A percentile compares a stretch with the other conserved stretches of the same genome.
Evolutionary conservation across 1,139 yeast species (phyloP).

Genomic region (Geotrichum restrictum): DNA sequence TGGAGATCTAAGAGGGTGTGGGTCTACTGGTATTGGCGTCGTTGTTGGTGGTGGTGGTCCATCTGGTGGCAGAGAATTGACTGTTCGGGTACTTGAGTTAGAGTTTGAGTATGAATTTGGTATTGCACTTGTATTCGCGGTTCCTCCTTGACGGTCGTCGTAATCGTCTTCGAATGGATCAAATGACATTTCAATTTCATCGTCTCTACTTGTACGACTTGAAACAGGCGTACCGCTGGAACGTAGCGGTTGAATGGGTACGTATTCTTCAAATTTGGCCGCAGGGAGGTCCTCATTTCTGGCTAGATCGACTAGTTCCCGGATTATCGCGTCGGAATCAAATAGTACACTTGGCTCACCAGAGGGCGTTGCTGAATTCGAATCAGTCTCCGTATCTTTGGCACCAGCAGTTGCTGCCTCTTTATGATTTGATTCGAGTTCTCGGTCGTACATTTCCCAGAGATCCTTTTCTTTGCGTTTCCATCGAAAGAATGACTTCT

Average conservation of each 20-base stretch:
- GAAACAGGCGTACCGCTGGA: background rate
- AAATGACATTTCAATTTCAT: constrained; percentile 17
- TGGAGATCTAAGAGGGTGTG: too few relatives aligned
- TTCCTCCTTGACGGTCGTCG: constrained; percentile 12
- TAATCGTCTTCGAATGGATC: constrained; percentile 21
- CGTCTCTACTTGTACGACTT: background rate
- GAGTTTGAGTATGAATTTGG: too few relatives aligned
- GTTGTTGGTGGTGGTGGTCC: too few relatives aligned
- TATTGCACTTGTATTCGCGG: too few relatives aligned
- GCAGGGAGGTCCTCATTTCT: constrained; percentile 13
- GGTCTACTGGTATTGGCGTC: too few relatives aligned
- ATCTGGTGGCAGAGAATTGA: too few relatives aligned
- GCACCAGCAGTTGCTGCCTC: constrained; percentile 13
- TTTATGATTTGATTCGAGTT: constrained; percentile 21
- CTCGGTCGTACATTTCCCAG: constrained; percentile 68
- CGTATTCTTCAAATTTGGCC: constrained; percentile 15
- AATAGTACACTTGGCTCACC: constrained; percentile 28
- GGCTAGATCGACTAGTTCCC: constrained; percentile 32
- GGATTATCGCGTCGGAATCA: constrained; percentile 41
- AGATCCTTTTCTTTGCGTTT: constrained; percentile 75
- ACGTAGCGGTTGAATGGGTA: constrained; percentile 12
- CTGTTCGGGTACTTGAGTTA: background rate
- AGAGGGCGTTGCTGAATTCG: background rate
- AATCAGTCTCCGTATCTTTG: constrained; percentile 15
- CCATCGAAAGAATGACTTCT: constrained; percentile 43